Evolutionary conservation across 108 stramenopile species (phyloP), one percentile per base, ranked within the genome.

Genomic region (Fragilaria crotonensis): DNA sequence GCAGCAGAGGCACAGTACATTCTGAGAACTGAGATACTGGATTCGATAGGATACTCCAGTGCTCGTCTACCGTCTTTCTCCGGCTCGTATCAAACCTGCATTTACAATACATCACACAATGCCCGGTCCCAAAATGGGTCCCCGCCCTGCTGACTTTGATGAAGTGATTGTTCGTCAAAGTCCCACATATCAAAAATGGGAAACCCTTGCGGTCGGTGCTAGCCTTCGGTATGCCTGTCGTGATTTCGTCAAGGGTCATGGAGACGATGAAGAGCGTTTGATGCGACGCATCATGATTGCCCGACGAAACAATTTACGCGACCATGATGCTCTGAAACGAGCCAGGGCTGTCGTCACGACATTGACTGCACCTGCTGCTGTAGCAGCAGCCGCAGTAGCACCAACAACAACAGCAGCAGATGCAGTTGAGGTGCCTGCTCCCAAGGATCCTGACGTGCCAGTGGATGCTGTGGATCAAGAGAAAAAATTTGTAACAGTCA

Each of bases 221-320:
- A 67, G 56, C 20, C 33, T 93, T 1, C 75, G 66, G 3, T 93
- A 93, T 51, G 91, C 91, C 31, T 89, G 88, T 67, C 77, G 87
- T 1, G 78, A 85, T 23, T 93, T 89, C 59, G 45, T 75, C 68
- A 89, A 89, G 63, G 91, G 84, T n/a, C 54, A 72, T 4, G 79
- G 46, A 14, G 84, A 89, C 30, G 91, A 93, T 50, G 91, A 93
- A 60, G 91, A 93, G 67, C 79, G 91, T 20, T 65, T 93, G 51
- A 87, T 93, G 88, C 77, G 91, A 33, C 83, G 91, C 27, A 87
- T 93, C 50, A 93, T 93, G 91, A 93, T 93, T 74, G 91, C 91
- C 3, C 65, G 87, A 33, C 73, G 91, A 30, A 89, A 89, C 68
- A 93, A 93, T 59, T 47, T 93, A 19, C 66, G 77, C 28, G 91